Conservation (phyloP, 495 filamentous ascomycete species). For the Annulohypoxylon bovei region DNA sequence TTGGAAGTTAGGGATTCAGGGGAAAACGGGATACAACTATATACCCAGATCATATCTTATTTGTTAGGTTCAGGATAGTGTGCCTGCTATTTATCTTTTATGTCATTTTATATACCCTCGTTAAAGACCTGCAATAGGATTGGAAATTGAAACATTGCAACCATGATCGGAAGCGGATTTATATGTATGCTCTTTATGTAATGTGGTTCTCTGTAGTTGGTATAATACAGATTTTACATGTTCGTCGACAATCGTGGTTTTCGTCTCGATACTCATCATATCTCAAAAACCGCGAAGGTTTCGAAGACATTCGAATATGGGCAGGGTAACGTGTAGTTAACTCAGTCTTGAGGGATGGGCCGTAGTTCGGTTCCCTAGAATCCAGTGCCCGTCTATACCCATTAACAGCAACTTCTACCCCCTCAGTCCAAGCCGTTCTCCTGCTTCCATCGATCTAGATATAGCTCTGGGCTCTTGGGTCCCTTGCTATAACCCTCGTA, state of each 20-base stretch:
- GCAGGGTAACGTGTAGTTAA: background rate
- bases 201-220: constrained; percentile 2
- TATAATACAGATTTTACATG: constrained; percentile 25
- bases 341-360: background rate
- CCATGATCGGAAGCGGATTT: background rate
- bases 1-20: constrained; percentile 9
- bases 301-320: background rate
- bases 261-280: background rate
- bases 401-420: background rate
- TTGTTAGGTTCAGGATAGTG: constrained; percentile 27
- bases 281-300: background rate
- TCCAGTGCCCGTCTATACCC: background rate
- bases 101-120: constrained; percentile 35
- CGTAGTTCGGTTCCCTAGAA: no score
- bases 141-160: constrained; percentile 16
- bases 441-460: constrained; percentile 73
- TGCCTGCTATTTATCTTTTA: constrained; percentile 18
- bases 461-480: constrained; percentile 65
- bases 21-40: constrained; percentile 23
- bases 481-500: constrained; percentile 60
- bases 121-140: constrained; percentile 15
- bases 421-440: constrained; percentile 72
- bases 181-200: background rate
- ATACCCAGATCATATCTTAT: constrained; percentile 38
- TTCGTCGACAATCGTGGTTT: background rate